These are phyloP conservation scores for Fusarium haematococcum DNA, from an alignment of 2,329 filamentous ascomycete species.

Conservation along the genomic window DNA sequence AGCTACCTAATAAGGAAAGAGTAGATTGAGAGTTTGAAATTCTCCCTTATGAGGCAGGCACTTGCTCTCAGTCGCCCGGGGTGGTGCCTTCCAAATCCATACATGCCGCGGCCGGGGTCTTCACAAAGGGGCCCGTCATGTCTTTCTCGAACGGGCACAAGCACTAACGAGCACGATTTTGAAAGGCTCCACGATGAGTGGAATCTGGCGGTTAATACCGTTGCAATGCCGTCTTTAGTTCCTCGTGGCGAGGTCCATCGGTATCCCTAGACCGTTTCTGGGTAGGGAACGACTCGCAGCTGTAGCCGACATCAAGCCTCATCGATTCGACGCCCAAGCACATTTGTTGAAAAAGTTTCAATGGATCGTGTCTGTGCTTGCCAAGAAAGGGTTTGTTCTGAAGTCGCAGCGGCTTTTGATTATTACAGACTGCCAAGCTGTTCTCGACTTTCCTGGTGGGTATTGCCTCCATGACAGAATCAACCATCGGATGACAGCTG, in stretches of 20 bases:
- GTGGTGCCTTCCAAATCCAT: constrained; percentile 33
- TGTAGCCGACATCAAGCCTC: not conserved
- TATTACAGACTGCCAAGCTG: not conserved
- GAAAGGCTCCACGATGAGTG: not conserved
- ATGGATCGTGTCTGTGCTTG: not conserved
- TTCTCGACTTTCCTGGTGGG: not conserved
- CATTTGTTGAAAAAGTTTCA: constrained; percentile 1
- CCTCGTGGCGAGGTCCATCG: not conserved
- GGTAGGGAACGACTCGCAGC: not conserved
- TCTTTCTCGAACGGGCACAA: not conserved
- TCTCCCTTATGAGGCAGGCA: constrained; percentile 12
- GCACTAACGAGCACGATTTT: not conserved
- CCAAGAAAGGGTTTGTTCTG: not conserved
- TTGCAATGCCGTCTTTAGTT: not conserved
- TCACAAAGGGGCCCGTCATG: not conserved
- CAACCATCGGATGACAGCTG: not conserved
- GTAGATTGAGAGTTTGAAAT: constrained; percentile 18
- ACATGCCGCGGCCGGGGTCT: constrained; percentile 38
- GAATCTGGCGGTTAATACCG: not conserved
- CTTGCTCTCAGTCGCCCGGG: not conserved
- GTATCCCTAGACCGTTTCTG: not conserved
- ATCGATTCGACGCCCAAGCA: not conserved
- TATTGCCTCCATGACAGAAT: not conserved
- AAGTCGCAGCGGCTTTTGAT: not conserved
- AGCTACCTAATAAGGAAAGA: constrained; percentile 26